Evolutionary conservation across 176 grass and related monocot species (phyloP), one percentile per base, ranked within the genome.

Genomic region (Eragrostis nindensis): DNA sequence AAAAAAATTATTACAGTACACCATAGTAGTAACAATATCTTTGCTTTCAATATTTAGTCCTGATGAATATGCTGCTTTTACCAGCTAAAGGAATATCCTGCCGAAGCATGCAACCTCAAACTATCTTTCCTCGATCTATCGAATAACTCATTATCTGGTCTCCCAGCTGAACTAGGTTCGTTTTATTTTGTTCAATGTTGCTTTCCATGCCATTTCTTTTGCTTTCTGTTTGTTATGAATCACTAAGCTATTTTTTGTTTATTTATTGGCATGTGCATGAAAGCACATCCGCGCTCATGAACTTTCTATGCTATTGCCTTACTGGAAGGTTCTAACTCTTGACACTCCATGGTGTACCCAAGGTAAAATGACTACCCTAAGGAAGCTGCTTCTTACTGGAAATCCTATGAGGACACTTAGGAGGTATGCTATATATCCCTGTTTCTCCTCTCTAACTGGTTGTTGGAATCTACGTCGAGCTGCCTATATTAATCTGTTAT

Each of bases 321-420:
- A 6, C 54, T 62, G 70, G 43, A 84, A 46, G 4, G 44, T 79
- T 62, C 48, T 68, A 70, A 69, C 73, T 87, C 30, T 83, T 42
- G 45, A 75, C 30, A 75, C 53, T 72, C 18, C 68, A 74, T 84
- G 53, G 71, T 55, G 86, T 73, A 42, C 78, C 80, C 69, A 77
- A 97, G 95, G 95, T 87, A 90, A 72, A 43, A 94, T 98, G 92
- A 92, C 95, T 50, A 91, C 87, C 81, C 82, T 98, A 73, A 92
- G 95, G 87, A 98, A 94, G 75, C 95, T 94, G 87, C 70, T 98
- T 61, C 86, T 98, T 60, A 85, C 68, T 44, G 95, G 95, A 72
- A 98, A 98, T 89, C 95, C 95, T 85, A 86, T 98, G 78, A 82
- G 92, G 61, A 89, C 92, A 62, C 87, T 98, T 86, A 91, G 95